Evolutionary conservation across 306 rosid species (phyloP), one percentile per base, ranked within the genome.

Genomic region (Vigna nakashimae): DNA sequence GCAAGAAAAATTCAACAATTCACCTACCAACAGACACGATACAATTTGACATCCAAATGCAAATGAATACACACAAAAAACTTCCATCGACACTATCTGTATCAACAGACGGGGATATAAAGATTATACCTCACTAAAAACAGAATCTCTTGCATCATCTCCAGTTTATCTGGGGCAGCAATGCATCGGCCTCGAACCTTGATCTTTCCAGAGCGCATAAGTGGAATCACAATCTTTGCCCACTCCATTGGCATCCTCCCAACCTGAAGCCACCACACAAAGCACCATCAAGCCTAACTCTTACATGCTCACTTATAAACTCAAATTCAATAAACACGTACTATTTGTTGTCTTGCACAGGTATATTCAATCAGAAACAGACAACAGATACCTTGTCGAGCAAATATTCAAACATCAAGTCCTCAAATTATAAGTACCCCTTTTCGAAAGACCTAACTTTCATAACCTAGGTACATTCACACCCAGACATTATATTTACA

Each of bases 211-310:
- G 96, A 87, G 22, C 51, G 67, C 52, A 90, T 77, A 70, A 91
- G 93, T 2, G 96, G 97, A 79, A 82, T 74, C 9, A 93, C 81
- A 79, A 73, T 63, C 57, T 88, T 90, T 11, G 90, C 96, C 98
- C 97, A 91, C 69, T 91, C 97, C 97, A 91, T 93, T 42, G 90
- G 93, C 79, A 93, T 82, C 74, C 97, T 82, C 74, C 98, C 98
- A 80, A 93, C 91, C 98, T 93, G 58, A 68, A 71, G n/a, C 43
- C 10, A 36, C 55, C 10, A 36, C 55, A 73, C 26, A 45, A 70
- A 76, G 6, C 63, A 76, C 46, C 6, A 14, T 67, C 53, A 65
- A 2, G 6, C 72, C 42, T 24, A 22, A 10, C 24, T n/a, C 9
- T 28, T 7, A 28, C 42, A 30, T 1, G 4, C 32, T 55, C 58